Evolutionary conservation across 257 asterid genomes (phyloP).

Genomic region (Leptodermis oblonga): DNA sequence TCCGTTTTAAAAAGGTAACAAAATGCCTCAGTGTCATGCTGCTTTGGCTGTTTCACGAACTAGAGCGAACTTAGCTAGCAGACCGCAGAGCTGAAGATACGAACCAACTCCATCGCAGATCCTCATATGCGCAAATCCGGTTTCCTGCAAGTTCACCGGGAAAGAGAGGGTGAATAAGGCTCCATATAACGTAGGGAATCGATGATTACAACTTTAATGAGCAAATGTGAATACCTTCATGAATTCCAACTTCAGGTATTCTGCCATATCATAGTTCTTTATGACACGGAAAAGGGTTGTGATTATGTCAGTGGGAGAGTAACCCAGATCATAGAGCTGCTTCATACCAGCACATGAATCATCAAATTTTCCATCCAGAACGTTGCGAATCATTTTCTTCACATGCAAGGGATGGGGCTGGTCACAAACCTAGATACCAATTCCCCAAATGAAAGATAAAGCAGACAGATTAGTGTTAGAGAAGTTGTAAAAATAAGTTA

Average conservation of each 20-base stretch:
- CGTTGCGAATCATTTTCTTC: slow-evolving; percentile 83
- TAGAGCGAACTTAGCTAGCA: slow-evolving; percentile 66
- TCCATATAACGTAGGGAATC: neutral
- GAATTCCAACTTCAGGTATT: slow-evolving; percentile 84
- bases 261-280: slow-evolving; percentile 90
- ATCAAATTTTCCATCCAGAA: slow-evolving; percentile 84
- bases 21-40: slow-evolving; percentile 25
- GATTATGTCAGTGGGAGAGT: slow-evolving; percentile 96
- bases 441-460: slow-evolving; percentile 7
- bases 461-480: neutral
- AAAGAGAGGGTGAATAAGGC: neutral
- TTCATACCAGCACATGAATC: slow-evolving; percentile 88
- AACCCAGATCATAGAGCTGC: slow-evolving; percentile 90
- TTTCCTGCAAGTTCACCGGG: slow-evolving; percentile 48
- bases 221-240: slow-evolving; percentile 57
- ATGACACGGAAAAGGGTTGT: slow-evolving; percentile 91
- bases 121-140: slow-evolving; percentile 98
- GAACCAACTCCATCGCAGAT: slow-evolving; percentile 96
- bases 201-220: neutral
- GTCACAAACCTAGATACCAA: slow-evolving; percentile 69
- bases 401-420: slow-evolving; percentile 98
- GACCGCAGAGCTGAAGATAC: slow-evolving; percentile 89
- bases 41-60: slow-evolving; percentile 82
- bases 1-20: neutral
- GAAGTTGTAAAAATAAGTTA: neutral